phyloP scores from a whole-genome alignment of 192 early-diverging fungal species.

The Backusella liffmaniae region DNA sequence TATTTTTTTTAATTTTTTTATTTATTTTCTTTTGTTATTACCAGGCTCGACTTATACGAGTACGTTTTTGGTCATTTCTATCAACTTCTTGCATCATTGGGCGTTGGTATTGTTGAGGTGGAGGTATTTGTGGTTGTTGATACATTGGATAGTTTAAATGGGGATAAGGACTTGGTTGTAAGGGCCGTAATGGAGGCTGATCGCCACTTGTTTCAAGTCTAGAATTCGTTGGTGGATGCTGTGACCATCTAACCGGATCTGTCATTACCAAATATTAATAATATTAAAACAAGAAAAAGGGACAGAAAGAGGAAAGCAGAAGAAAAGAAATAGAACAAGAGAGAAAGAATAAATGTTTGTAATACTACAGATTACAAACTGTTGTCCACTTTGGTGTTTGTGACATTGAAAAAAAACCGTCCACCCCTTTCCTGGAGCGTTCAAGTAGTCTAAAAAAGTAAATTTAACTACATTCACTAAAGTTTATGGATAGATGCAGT shows the following conservation, averaged over 20 bases:
- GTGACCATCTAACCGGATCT: conserved; percentile 2
- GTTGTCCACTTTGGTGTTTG: background rate
- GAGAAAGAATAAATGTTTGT: background rate
- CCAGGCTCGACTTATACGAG: conserved; percentile 37
- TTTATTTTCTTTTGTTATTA: background rate
- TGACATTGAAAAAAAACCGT: background rate
- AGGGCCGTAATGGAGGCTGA: conserved; percentile 12
- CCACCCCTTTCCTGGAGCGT: background rate
- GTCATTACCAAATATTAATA: background rate
- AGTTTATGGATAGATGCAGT: background rate
- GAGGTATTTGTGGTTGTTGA: background rate
- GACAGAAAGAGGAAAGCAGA: background rate
- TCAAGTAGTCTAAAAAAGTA: background rate
- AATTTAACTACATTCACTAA: background rate
- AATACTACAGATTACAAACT: background rate
- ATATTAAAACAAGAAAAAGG: background rate
- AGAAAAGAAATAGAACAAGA: background rate
- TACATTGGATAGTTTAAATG: conserved; percentile 1
- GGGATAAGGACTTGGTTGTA: conserved; percentile 20
- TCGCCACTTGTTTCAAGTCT: background rate
- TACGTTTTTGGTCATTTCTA: conserved; percentile 14
- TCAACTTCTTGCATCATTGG: background rate
- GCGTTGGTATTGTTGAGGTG: background rate
- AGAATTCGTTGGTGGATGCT: background rate
- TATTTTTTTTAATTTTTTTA: too few relatives aligned